Base-by-base conservation (phyloP, 805 yeast genomes). In the Yamadazyma olivae region DNA sequence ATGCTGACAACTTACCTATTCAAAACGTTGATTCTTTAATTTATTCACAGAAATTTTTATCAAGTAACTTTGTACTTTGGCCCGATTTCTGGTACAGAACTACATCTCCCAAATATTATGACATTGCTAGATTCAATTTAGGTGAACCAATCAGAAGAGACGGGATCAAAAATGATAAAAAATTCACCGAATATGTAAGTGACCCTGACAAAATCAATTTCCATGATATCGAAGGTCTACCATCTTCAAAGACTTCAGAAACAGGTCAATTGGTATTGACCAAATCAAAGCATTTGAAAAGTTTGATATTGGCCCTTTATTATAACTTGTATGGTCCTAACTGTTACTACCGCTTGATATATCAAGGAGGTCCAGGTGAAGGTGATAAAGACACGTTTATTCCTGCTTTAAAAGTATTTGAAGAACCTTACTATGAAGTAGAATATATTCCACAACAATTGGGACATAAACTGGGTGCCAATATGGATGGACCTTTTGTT, bases 371-470 rank as follows among this genome's bases (percentile, higher is more conserved):
- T 2, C 54, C 50, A 14, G 67, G 65, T 0, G 39, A 35, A 4
- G 67, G 67, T 6, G 70, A 65, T 39, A 47, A 64, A 17, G 71
- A 65, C 31, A 61, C 68, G 3, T 56, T 57, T 39, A 54, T 57
- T 13, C 67, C 68, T 3, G 69, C 70, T 4, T 49, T 65, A 32
- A 57, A 55, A 34, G 59, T 56, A 6, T 54, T 64, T 48, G 43
- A 56, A 19, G 68, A 64, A 45, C 54, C 61, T 3, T 64, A 63
- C 46, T 47, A 57, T 33, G 31, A 58, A 20, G 54, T 51, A 5
- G 33, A 36, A 9, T 50, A 49, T 27, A 45, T 45, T 17, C 49
- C 50, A 6, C 41, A 38, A 27, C 30, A 41, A 10, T 42, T 39
- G 26, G 45, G 46, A 3, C 39, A 22, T 24, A 21, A 17, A 5